Base-by-base conservation (phyloP, 148 eudicot genomes). In the Gaultheria prostrata region DNA sequence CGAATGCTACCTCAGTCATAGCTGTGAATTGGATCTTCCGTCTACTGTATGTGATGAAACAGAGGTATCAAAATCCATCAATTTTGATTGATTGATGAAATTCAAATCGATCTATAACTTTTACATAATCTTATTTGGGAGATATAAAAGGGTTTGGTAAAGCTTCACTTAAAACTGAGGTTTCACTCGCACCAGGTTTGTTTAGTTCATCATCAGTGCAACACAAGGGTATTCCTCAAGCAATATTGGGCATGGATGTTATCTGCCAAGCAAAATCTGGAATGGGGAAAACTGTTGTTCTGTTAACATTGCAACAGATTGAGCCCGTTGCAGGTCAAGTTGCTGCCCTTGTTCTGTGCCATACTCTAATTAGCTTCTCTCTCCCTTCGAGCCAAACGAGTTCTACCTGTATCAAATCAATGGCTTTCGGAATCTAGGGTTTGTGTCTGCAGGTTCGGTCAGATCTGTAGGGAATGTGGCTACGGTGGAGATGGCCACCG, bases 231-330 rank as follows among this genome's bases (percentile, higher is more conserved):
- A 92, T 92, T 45, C 95, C 95, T 82, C 95, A 93, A 90, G 95
- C 95, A 78, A 93, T 91, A 39, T 89, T 93, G 88, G 95, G 95
- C 79, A 93, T 93, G 95, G 95, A 93, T 91, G 93, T 93, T 78
- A 91, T 93, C 77, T 93, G 95, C 87, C 95, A 93, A 90, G 95
- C 95, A 49, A 93, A 92, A 84, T 92, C 95, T 81, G 95, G 95
- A 76, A 92, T 92, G 95, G 95, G 95, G 76, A 92, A 92, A 89
- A 93, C 95, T 12, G 95, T 93, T 91, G 95, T 93, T 35, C 86
- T 93, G 74, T 93, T 93, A 43, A 90, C 93, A 48, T 72, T 93
- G 75, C 95, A 93, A 82, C 95, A 93, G 85, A 91, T 91, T 73
- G 95, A 93, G 86, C 95, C 95, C 26, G 91, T 89, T 79, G 86